Evolutionary conservation across 768 basidiomycete species (phyloP).

Genomic region (Boletus tomentosulus): DNA sequence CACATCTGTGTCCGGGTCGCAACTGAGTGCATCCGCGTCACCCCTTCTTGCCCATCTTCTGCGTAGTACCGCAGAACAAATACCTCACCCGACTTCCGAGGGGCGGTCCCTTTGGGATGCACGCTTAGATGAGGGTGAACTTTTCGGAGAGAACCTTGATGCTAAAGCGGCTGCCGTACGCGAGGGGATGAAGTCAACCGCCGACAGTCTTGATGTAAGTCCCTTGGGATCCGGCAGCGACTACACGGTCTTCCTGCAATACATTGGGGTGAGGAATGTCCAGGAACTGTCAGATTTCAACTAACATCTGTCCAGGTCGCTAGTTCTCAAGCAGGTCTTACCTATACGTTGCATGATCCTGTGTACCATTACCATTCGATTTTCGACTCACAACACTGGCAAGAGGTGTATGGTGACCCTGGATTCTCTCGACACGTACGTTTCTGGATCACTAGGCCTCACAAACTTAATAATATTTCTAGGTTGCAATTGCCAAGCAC

Average conservation of each 20-base stretch:
- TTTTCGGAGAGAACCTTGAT: slow-evolving; percentile 34
- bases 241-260: slow-evolving; percentile 88
- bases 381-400: slow-evolving; percentile 71
- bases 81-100: slow-evolving; percentile 67
- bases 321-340: slow-evolving; percentile 33
- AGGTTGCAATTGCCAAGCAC: slow-evolving; percentile 67
- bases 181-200: slow-evolving; percentile 20
- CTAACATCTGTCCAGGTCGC: slow-evolving; percentile 26
- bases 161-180: slow-evolving; percentile 25
- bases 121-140: slow-evolving; percentile 45
- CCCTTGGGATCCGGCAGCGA: slow-evolving; percentile 85
- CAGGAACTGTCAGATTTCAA: neutral
- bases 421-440: slow-evolving; percentile 72
- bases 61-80: slow-evolving; percentile 57
- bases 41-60: slow-evolving; percentile 83
- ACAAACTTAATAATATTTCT: neutral
- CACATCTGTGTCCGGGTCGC: slow-evolving; percentile 50
- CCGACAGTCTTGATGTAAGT: slow-evolving; percentile 38
- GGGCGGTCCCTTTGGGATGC: slow-evolving; percentile 80
- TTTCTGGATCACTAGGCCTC: slow-evolving; percentile 6
- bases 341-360: slow-evolving; percentile 43
- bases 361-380: slow-evolving; percentile 75
- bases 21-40: slow-evolving; percentile 52
- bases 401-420: slow-evolving; percentile 72
- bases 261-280: slow-evolving; percentile 51